Evolutionary conservation across 2,329 filamentous ascomycete species (phyloP), one percentile per base, ranked within the genome.

Genomic region (Trichothecium roseum): DNA sequence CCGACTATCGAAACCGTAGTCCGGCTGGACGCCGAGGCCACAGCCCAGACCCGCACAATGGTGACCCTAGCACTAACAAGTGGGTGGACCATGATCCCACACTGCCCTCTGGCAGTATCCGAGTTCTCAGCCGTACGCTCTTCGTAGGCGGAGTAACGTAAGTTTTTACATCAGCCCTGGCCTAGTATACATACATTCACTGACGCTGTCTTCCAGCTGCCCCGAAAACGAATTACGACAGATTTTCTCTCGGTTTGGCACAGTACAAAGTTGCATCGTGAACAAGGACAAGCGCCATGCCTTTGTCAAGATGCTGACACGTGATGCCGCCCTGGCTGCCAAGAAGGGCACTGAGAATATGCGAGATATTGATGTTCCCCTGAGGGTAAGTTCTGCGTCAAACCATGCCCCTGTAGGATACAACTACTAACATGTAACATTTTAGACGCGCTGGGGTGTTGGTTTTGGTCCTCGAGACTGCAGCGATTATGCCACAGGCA

Each of bases 231-330:
- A 96, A 55, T 70, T 98, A 36, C 79, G 87, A 36, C 65, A 64
- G 34, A 78, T 94, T 30, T 98, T 98, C 57, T 69, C 67, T 50
- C 78, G 78, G 31, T 94, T 80, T 53, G 91, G 91, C 40, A 69
- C 79, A 36, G 91, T 98, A 4, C 91, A 98, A 59, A 95, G 89
- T 2, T 96, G 89, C 60, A 98, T 98, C 45, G 88, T 95, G 46
- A 96, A 98, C 63, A 83, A 86, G 51, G 91, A 98, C 53, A 98
- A 96, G 64, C 84, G 91, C 14, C 91, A 98, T 59, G 91, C 91
- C 5, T 98, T 98, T 56, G 89, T 98, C 51, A 98, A 98, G 64
- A 98, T 98, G 91, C 74, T 91, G 46, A 91, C 77, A 43, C 85
- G 93, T 27, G 72, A 77, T 42, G 86, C 94, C 57, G 89, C 91